These are phyloP conservation scores for Pseudogymnoascus sp. DNA, from an alignment of 2,329 filamentous ascomycete genomes.

Conservation along the genomic window DNA sequence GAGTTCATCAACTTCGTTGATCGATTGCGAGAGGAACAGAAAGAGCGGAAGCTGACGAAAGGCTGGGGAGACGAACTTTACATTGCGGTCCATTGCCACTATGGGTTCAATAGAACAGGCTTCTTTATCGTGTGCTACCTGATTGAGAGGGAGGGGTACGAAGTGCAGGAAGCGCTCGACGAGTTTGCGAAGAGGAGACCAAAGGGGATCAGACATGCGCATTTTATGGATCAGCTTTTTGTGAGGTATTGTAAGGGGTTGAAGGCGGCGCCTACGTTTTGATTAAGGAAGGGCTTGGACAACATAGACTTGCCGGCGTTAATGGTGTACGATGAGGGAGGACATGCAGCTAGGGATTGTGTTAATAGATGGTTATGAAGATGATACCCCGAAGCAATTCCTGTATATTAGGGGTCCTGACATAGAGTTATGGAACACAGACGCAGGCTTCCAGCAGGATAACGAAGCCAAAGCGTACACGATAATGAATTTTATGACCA, in stretches of 20 bases:
- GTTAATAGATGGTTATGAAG: background rate
- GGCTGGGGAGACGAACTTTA: constrained; percentile 36
- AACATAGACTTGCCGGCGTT: background rate
- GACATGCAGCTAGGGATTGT: background rate
- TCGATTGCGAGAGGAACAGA: constrained; percentile 49
- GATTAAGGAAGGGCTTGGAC: background rate
- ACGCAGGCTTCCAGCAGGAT: background rate
- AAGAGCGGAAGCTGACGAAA: constrained; percentile 35
- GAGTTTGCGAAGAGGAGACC: constrained; percentile 65
- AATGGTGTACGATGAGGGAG: constrained; percentile 3
- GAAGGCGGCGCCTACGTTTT: constrained; percentile 18
- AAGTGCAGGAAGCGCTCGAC: constrained; percentile 68
- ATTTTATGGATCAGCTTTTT: constrained; percentile 79
- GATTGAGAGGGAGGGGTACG: constrained; percentile 68
- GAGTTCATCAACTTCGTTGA: constrained; percentile 51
- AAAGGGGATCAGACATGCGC: constrained; percentile 79
- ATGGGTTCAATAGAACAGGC: constrained; percentile 90
- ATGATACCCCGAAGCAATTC: constrained; percentile 8
- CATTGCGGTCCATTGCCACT: constrained; percentile 88
- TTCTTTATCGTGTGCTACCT: constrained; percentile 87
- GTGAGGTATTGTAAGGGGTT: constrained; percentile 57
- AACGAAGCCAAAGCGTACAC: background rate
- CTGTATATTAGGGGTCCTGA: background rate
- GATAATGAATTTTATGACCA: background rate
- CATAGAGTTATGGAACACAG: background rate